Percentiles rank a stretch among this genome's conserved stretches.
phyloP scores from a whole-genome alignment of 1,284 basidiomycete genomes.

The Anthracocystis setariae region DNA sequence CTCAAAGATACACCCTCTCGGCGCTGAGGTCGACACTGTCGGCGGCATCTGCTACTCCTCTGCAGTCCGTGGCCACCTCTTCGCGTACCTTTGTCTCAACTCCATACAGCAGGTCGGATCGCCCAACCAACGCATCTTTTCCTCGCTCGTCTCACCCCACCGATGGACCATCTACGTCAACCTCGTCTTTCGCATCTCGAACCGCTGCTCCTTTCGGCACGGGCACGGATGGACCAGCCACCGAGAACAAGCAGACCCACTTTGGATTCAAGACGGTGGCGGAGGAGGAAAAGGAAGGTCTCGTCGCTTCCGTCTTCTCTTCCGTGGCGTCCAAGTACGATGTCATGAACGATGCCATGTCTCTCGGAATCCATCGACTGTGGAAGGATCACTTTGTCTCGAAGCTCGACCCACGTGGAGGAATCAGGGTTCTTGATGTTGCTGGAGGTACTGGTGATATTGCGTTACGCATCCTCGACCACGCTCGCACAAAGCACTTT shows the following conservation, averaged over 20 bases:
- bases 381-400: constrained; percentile 95
- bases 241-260: constrained; percentile 72
- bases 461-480: constrained; percentile 90
- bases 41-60: constrained; percentile 32
- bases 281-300: constrained; percentile 76
- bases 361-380: constrained; percentile 91
- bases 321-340: constrained; percentile 96
- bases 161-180: constrained; percentile 12
- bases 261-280: constrained; percentile 91
- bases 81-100: constrained; percentile 42
- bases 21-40: constrained; percentile 46
- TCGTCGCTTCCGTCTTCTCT: constrained; percentile 91
- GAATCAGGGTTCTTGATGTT: constrained; percentile 83
- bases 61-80: constrained; percentile 30
- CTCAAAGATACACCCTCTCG: constrained; percentile 42
- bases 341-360: constrained; percentile 98
- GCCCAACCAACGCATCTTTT: constrained; percentile 30
- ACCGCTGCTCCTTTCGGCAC: constrained; percentile 16
- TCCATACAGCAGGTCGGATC: constrained; percentile 32
- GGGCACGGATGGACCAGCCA: constrained; percentile 18
- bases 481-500: constrained; percentile 82
- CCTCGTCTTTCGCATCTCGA: constrained; percentile 15
- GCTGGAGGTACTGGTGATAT: constrained; percentile 98
- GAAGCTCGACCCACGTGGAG: constrained; percentile 78
- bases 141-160: constrained; percentile 56